Base-by-base conservation (phyloP, 805 yeast species). In the Candida michaelii region DNA sequence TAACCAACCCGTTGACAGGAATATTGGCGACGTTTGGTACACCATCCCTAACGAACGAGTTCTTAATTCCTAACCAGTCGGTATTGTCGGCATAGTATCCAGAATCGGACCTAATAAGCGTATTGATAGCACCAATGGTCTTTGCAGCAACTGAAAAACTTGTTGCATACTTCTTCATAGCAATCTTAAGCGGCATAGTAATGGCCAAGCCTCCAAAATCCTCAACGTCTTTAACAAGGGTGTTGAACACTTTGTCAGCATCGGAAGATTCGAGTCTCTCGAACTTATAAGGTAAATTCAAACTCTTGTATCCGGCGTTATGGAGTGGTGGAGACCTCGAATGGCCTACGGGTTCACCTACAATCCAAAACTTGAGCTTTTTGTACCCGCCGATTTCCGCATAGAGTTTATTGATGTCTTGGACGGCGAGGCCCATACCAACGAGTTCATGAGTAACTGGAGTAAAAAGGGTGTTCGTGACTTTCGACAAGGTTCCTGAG, bases 121-220 rank as follows among this genome's bases (percentile, higher is more conserved):
- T 93, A 66, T 93, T 93, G 42, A 93, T 89, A 15, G 99, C 98
- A 31, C 98, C 98, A 53, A 93, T 88, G n/a, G 63, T 52, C 48
- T 73, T 60, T 12, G 95, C 98, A 13, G 95, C 79, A n/a, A 78
- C 83, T 6, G 89, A 76, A 31, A 91, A 67, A 46, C 77, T 82
- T 47, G 73, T 71, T 49, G 84, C 74, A 50, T 78, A 76, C 51
- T 80, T 72, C 68, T 86, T 80, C 48, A 91, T 82, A 45, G 84
- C 95, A 42, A 89, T 58, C 60, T 93, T 93, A 58, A 91, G 71
- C 3, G 99, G 99, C 58, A 91, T 91, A 1, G 99, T 93, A 6
- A 93, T 88, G 4, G 96, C 90, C 48, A 86, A 80, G n/a, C 99
- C 99, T 36, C 98, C 98, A 55, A 93, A 85, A 24, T 60, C 55